Evolutionary conservation across 2,329 filamentous ascomycete species (phyloP).

Genomic region (Colletotrichum navitas): DNA sequence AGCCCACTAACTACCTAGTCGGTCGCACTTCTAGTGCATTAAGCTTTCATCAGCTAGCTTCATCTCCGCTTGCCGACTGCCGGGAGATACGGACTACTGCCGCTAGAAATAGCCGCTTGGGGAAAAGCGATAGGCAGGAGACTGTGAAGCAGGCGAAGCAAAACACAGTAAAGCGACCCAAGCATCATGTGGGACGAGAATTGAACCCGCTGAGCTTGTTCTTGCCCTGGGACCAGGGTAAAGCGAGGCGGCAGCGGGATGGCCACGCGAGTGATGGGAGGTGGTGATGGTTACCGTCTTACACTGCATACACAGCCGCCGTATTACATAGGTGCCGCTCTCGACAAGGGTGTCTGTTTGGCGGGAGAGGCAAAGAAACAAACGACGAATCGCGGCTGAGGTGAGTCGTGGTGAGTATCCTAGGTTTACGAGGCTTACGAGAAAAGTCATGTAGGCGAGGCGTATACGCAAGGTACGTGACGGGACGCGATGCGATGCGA

Average conservation of each 20-base stretch:
- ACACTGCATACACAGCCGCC: constrained; percentile 35
- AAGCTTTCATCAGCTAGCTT: constrained; percentile 29
- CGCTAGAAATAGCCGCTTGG: constrained; percentile 15
- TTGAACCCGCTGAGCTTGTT: background rate
- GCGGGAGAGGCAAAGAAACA: background rate
- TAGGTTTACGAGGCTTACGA: background rate
- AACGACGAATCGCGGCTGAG: constrained; percentile 20
- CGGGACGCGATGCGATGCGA: constrained; percentile 36
- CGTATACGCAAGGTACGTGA: constrained; percentile 29
- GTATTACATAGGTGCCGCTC: constrained; percentile 17
- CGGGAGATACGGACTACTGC: constrained; percentile 9
- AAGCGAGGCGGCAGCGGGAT: constrained; percentile 17
- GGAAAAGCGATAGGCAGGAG: constrained; percentile 14
- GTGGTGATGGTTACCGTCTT: constrained; percentile 9
- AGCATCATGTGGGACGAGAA: constrained; percentile 18
- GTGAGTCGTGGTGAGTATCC: constrained; percentile 10
- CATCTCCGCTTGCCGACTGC: constrained; percentile 36
- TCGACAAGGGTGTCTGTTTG: constrained; percentile 26
- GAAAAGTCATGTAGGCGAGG: constrained; percentile 12
- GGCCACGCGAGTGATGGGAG: background rate
- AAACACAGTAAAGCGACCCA: constrained; percentile 5
- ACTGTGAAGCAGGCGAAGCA: background rate
- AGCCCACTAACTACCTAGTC: background rate
- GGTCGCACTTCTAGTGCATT: constrained; percentile 23
- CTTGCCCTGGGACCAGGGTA: background rate